phyloP scores from a whole-genome alignment of 2,329 filamentous ascomycete genomes.

The Botryotinia calthae region DNA sequence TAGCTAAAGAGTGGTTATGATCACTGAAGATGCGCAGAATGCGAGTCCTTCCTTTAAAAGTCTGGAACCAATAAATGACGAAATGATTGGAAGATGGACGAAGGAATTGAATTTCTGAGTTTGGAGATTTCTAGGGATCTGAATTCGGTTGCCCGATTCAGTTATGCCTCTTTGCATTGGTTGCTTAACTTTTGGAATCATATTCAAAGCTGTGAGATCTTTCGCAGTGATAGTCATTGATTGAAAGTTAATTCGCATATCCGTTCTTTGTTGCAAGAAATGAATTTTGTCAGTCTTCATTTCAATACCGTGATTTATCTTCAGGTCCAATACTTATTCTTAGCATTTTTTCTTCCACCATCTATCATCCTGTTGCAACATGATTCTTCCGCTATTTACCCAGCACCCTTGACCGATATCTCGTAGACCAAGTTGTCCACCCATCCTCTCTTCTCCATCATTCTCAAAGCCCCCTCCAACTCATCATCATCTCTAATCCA shows the following conservation, averaged over 20 bases:
- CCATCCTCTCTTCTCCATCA: neutral
- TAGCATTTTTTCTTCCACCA: neutral
- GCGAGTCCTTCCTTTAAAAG: conserved; percentile 33
- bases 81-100: conserved; percentile 41
- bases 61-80: conserved; percentile 33
- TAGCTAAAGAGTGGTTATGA: conserved; percentile 5
- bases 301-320: neutral
- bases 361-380: neutral
- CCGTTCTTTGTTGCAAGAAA: neutral
- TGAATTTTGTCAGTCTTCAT: neutral
- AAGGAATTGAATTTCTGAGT: conserved; percentile 35
- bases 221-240: neutral
- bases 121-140: neutral
- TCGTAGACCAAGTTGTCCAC: neutral
- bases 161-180: too few species aligned
- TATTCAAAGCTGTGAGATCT: neutral
- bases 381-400: neutral
- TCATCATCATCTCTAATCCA: neutral
- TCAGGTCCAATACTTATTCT: too few species aligned
- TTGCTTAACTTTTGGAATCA: too few species aligned
- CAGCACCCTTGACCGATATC: neutral
- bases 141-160: neutral
- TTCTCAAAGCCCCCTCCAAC: neutral
- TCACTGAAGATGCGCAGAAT: conserved; percentile 21
- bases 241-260: neutral